Conservation (phyloP, 1,139 yeast genomes). For the Suhomyces choctaworum region DNA sequence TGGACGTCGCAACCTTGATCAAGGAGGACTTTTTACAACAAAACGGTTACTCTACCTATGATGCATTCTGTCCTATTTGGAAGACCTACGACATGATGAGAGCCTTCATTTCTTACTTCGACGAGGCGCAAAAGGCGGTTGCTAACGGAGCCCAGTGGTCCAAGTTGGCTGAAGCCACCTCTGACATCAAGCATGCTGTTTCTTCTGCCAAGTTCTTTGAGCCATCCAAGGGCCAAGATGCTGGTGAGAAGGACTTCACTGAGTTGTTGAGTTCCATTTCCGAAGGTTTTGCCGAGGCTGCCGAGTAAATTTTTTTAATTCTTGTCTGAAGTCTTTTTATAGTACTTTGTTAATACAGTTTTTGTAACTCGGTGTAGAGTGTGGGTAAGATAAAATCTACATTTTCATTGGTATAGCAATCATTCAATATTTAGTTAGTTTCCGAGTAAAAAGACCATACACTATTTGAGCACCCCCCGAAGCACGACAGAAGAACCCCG, state of each 20-base stretch:
- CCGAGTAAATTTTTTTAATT: slow-evolving; percentile 55
- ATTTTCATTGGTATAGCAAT: too few relatives aligned
- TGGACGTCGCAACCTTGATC: slow-evolving; percentile 87
- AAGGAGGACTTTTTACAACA: slow-evolving; percentile 99
- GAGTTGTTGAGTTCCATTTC: slow-evolving; percentile 71
- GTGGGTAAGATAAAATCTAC: too few relatives aligned
- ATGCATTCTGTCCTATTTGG: slow-evolving; percentile 99
- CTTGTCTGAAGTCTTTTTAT: slow-evolving; percentile 6
- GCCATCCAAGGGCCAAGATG: slow-evolving; percentile 88
- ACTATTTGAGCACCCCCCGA: too few relatives aligned
- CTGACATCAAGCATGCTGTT: slow-evolving; percentile 89
- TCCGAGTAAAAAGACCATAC: too few relatives aligned
- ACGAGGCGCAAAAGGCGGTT: slow-evolving; percentile 97
- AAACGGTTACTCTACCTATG: slow-evolving; percentile 97
- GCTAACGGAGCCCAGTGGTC: slow-evolving; percentile 95
- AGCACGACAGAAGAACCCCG: too few relatives aligned
- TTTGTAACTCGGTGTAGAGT: too few relatives aligned
- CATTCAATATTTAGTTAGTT: too few relatives aligned
- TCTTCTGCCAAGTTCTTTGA: slow-evolving; percentile 94
- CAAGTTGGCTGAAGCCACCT: slow-evolving; percentile 81
- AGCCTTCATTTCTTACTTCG: slow-evolving; percentile 84
- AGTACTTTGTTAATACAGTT: slow-evolving; percentile 1
- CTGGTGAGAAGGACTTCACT: slow-evolving; percentile 72
- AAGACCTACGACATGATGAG: slow-evolving; percentile 98
- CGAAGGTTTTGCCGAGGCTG: slow-evolving; percentile 93